Conservation (phyloP, 768 basidiomycete genomes). For the Serendipita indica region DNA sequence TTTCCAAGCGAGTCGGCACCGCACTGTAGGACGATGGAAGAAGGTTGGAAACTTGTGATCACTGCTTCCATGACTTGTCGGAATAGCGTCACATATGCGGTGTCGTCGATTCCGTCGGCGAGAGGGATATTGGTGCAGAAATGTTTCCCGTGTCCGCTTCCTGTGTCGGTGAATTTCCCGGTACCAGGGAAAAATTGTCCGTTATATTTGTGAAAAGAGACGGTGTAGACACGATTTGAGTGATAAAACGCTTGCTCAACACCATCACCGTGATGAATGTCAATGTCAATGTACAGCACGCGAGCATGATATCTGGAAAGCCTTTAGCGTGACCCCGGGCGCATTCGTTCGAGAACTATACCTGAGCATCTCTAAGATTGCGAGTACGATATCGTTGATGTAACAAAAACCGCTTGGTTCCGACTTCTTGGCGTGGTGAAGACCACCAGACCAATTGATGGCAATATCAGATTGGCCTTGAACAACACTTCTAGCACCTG, state of each 20-base stretch:
- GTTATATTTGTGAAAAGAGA: slow-evolving; percentile 98
- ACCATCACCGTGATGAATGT: slow-evolving; percentile 97
- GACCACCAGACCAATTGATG: slow-evolving; percentile 96
- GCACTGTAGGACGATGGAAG: slow-evolving; percentile 87
- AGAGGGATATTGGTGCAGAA: slow-evolving; percentile 92
- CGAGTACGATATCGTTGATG: slow-evolving; percentile 91
- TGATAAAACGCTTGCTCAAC: slow-evolving; percentile 98
- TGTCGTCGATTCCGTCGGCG: slow-evolving; percentile 92
- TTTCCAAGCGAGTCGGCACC: slow-evolving; percentile 94
- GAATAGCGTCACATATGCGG: slow-evolving; percentile 90
- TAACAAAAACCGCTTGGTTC: slow-evolving; percentile 99
- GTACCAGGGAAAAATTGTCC: slow-evolving; percentile 98
- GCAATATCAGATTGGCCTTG: slow-evolving; percentile 86
- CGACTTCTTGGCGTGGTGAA: slow-evolving; percentile 95
- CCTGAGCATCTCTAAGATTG: slow-evolving; percentile 84
- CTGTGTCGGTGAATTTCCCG: slow-evolving; percentile 86
- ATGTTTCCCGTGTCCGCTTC: slow-evolving; percentile 79
- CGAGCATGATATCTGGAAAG: slow-evolving; percentile 67
- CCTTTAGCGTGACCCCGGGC: not conserved
- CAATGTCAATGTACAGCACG: slow-evolving; percentile 96
- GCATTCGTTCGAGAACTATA: slow-evolving; percentile 19
- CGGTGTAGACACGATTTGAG: slow-evolving; percentile 95
- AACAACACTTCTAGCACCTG: slow-evolving; percentile 64
- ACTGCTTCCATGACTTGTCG: slow-evolving; percentile 93
- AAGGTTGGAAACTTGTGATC: slow-evolving; percentile 74